Evolutionary conservation across 1,139 yeast genomes (phyloP).

Genomic region (Meyerozyma smithsonii): DNA sequence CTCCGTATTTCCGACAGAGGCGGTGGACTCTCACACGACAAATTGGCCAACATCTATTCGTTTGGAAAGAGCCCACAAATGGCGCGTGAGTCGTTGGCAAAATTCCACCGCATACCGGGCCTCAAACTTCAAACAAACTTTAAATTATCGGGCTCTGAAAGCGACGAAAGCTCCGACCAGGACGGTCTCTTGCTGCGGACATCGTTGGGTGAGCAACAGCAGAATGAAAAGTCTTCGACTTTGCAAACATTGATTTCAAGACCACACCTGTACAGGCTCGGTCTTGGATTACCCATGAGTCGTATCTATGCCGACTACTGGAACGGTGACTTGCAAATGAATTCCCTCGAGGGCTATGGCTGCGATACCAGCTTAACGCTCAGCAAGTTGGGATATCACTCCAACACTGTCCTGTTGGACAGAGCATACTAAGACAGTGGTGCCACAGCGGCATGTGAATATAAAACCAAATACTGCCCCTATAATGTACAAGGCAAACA

Average conservation of each 20-base stretch:
- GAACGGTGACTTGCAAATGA: slow-evolving; percentile 84
- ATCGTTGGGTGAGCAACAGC: slow-evolving; percentile 32
- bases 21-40: slow-evolving; percentile 69
- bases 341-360: slow-evolving; percentile 85
- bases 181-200: slow-evolving; percentile 21
- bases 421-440: slow-evolving; percentile 57
- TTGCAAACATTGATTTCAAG: slow-evolving; percentile 53
- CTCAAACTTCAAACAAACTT: slow-evolving; percentile 38
- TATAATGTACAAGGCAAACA: too few species aligned
- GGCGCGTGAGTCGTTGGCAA: slow-evolving; percentile 53
- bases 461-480: too few species aligned
- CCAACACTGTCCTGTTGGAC: slow-evolving; percentile 64
- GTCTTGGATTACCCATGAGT: slow-evolving; percentile 88
- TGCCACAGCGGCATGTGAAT: too few species aligned
- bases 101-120: slow-evolving; percentile 69
- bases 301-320: slow-evolving; percentile 92
- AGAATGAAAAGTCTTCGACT: slow-evolving; percentile 27
- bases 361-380: slow-evolving; percentile 79
- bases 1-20: slow-evolving; percentile 86
- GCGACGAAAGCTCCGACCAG: slow-evolving; percentile 4
- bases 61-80: slow-evolving; percentile 65
- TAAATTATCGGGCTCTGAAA: slow-evolving; percentile 20
- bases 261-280: slow-evolving; percentile 70
- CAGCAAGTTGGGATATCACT: slow-evolving; percentile 70
- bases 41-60: slow-evolving; percentile 70